Percentiles rank a stretch among this genome's conserved stretches.
Evolutionary conservation across 495 filamentous ascomycete genomes (phyloP).

Genomic region (Penicillium herquei): DNA sequence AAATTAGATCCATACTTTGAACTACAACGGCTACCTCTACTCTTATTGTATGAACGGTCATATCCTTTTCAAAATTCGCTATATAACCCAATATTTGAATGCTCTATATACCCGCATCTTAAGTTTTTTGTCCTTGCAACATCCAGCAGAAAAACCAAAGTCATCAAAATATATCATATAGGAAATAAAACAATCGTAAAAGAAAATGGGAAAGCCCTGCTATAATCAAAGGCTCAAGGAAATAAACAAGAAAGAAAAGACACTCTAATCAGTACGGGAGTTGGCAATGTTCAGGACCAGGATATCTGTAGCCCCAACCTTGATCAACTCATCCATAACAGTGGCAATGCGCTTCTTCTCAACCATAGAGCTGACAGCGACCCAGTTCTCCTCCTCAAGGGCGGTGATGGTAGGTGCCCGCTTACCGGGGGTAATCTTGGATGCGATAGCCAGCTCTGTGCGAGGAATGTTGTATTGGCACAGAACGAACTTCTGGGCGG

Average conservation of each 20-base stretch:
- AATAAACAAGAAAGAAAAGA: neutral
- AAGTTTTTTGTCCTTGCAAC: slow-evolving; percentile 8
- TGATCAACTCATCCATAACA: slow-evolving; percentile 86
- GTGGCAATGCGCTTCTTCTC: slow-evolving; percentile 83
- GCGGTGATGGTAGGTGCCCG: slow-evolving; percentile 87
- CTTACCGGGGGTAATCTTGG: slow-evolving; percentile 86
- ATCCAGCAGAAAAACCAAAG: neutral
- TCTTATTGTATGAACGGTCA: too few relatives aligned
- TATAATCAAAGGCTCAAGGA: neutral
- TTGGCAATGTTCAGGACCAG: slow-evolving; percentile 86
- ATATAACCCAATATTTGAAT: slow-evolving; percentile 19
- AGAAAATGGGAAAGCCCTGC: slow-evolving; percentile 2
- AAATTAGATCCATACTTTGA: neutral
- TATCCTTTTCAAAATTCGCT: slow-evolving; percentile 9
- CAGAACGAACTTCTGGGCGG: slow-evolving; percentile 89
- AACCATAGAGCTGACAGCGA: slow-evolving; percentile 91
- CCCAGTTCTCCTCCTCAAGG: slow-evolving; percentile 87
- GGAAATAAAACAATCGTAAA: slow-evolving; percentile 15
- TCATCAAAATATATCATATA: slow-evolving; percentile 18
- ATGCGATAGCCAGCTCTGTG: slow-evolving; percentile 60
- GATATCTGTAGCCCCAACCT: slow-evolving; percentile 82
- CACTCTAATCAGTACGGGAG: slow-evolving; percentile 56
- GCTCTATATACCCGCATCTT: slow-evolving; percentile 19
- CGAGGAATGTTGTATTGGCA: slow-evolving; percentile 95
- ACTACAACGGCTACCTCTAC: too few relatives aligned